Evolutionary conservation across 2,329 filamentous ascomycete genomes (phyloP), one percentile per base, ranked within the genome.

Genomic region (Proliferodiscus dingleyae): DNA sequence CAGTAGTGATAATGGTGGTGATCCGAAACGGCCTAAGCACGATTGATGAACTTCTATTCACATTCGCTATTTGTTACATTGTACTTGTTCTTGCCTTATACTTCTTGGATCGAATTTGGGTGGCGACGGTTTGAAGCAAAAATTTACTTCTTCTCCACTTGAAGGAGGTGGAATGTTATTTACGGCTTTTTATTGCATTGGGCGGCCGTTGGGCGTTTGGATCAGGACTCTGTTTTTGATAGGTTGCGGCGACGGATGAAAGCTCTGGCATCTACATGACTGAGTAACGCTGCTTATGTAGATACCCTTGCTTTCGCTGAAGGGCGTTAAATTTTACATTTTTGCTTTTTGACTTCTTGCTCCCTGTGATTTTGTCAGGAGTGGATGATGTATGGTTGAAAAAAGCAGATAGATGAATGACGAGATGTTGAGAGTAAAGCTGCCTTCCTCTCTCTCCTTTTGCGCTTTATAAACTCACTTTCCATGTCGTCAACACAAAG

Each of bases 21-120:
- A 60, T 46, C 34, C 46, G 16, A 63, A 63, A 46, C 50, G 61
- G 40, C 11, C 37, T 5, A 62, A 61, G 47, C 46, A 53, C 26
- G 56, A 59, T 2, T 18, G 26, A 21, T 55, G 30, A 52, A 26
- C 24, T 39, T 30, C 21, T 38, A 28, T 21, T 13, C n/a, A 29
- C 38, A 29, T 24, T 41, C 28, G 28, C 10, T 30, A 15, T 15
- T 13, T 30, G 10, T 4, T 13, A 30, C n/a, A n/a, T 30, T n/a
- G 11, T 30, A 13, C 10, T 11, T 29, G 15, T 30, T 30, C 15
- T 30, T 29, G 11, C 8, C 28, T 2, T 30, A 11, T 30, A 13
- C 28, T 30, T n/a, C 15, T n/a, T 13, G 28, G 28, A 15, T 30
- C 11, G 28, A n/a, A 13, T 30, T 13, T 15, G n/a, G n/a, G n/a